Base-by-base conservation (phyloP, 2,329 filamentous ascomycete species). In the Curvularia lunata region DNA sequence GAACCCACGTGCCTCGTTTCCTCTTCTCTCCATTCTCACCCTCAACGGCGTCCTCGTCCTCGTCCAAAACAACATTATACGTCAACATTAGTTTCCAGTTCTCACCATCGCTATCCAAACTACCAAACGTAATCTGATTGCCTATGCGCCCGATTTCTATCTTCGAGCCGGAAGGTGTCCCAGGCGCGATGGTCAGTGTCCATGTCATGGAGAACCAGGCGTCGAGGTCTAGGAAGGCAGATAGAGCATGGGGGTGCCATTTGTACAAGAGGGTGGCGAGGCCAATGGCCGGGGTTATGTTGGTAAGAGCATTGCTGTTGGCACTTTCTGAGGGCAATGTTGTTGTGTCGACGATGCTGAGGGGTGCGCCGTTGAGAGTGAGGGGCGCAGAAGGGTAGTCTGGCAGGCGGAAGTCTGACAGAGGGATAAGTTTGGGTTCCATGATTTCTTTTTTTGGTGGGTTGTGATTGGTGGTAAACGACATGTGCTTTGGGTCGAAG, bases 181-280 rank as follows among this genome's bases (percentile, higher is more conserved):
- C 61, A 13, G 56, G 48, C 0, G 58, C 47, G 3, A 62, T 43
- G 21, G 56, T 59, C 1, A 61, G 46, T 0, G 55, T 63, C 67
- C 66, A 70, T 18, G 67, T 70, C 0, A 69, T 25, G 16, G 62
- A 66, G 23, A 70, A 70, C 67, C 67, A 70, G 8, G 67, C 67
- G 32, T 69, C 67, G 9, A 64, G 43, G 28, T 70, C 67, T 4
- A 70, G 45, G 10, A 70, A 68, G 0, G 64, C 67, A 16, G 53
- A 21, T 1, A 70, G 56, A 0, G 66, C 50, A 7, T 58, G 55
- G 13, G 67, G 63, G 41, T 60, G 57, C 67, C 66, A 70, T 12
- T 57, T 58, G 48, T 69, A 62, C 1, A 70, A 54, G 1, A 68
- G 41, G 12, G 64, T 70, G 9, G 67, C 63, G 41, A 70, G 40